Conservation (phyloP, 2,329 filamentous ascomycete genomes). For the Fusarium compactum region DNA sequence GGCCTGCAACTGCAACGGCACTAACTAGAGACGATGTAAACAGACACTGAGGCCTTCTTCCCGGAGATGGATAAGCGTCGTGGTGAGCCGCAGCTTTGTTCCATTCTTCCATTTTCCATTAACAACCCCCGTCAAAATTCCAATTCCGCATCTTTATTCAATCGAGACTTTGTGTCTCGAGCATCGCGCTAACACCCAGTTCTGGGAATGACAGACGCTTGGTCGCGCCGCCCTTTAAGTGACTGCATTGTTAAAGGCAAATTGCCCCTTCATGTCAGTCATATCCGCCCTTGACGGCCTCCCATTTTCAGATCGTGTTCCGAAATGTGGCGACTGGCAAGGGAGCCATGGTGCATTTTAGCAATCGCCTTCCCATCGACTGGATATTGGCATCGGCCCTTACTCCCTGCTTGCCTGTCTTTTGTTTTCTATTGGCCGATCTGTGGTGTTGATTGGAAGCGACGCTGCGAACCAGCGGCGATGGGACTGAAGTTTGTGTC, state of each 20-base stretch:
- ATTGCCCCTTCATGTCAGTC: constrained; percentile 29
- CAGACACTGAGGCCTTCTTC: constrained; percentile 34
- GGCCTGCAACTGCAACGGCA: constrained; percentile 28
- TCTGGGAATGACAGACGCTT: constrained; percentile 19
- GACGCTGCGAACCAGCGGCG: constrained; percentile 6
- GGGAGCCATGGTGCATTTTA: constrained; percentile 11
- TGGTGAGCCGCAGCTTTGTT: constrained; percentile 32
- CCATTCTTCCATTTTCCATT: constrained; percentile 31
- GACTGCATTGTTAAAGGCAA: constrained; percentile 18
- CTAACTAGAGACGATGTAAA: constrained; percentile 35
- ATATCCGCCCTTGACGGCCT: constrained; percentile 30
- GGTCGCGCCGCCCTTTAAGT: constrained; percentile 23
- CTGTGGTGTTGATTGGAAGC: constrained; percentile 33
- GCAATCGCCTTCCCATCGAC: constrained; percentile 19
- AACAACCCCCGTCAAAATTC: constrained; percentile 19
- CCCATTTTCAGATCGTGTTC: constrained; percentile 26
- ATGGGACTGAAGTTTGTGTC: constrained; percentile 1
- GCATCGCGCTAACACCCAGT: constrained; percentile 21
- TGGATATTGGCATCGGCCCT: constrained; percentile 39
- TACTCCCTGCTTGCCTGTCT: constrained; percentile 28
- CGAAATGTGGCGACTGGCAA: constrained; percentile 24
- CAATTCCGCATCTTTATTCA: constrained; percentile 38
- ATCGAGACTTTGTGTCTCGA: constrained; percentile 18
- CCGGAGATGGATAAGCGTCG: constrained; percentile 44
- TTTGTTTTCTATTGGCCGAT: constrained; percentile 18